Evolutionary conservation across 2,329 filamentous ascomycete species (phyloP).

Genomic region (Hypomyces perniciosus): DNA sequence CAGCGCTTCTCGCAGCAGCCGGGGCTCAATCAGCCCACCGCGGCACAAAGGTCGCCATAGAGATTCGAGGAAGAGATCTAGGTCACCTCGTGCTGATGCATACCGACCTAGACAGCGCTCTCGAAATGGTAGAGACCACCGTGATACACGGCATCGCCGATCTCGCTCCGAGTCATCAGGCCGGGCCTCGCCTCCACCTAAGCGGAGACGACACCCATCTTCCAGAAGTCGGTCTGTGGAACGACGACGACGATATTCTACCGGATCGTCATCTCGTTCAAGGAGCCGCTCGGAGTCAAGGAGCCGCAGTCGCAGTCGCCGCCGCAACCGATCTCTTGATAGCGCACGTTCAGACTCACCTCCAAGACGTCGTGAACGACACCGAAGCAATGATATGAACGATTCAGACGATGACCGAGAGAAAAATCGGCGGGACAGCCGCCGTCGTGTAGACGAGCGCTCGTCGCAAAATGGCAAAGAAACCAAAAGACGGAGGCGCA

Average conservation of each 20-base stretch:
- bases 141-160: conserved; percentile 18
- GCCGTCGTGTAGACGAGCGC: neutral
- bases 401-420: neutral
- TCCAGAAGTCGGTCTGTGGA: conserved; percentile 43
- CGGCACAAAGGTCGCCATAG: conserved; percentile 28
- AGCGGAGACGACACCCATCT: conserved; percentile 45
- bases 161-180: conserved; percentile 33
- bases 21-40: conserved; percentile 28
- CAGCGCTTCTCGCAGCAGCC: conserved; percentile 25
- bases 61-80: conserved; percentile 34
- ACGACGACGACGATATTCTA: conserved; percentile 31
- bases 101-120: conserved; percentile 21
- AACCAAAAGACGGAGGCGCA: conserved; percentile 35
- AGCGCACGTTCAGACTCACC: conserved; percentile 8
- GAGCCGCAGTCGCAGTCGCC: conserved; percentile 21
- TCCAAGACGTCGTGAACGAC: conserved; percentile 1
- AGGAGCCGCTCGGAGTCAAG: conserved; percentile 30
- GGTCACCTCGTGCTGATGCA: conserved; percentile 29
- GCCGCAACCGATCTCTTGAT: conserved; percentile 14
- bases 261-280: conserved; percentile 36
- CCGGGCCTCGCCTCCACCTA: conserved; percentile 38
- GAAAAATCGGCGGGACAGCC: conserved; percentile 7
- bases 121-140: conserved; percentile 17
- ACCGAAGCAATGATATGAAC: neutral
- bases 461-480: conserved; percentile 9